Base-by-base conservation (phyloP, 129 eudicot genomes). In the Lonicera japonica region DNA sequence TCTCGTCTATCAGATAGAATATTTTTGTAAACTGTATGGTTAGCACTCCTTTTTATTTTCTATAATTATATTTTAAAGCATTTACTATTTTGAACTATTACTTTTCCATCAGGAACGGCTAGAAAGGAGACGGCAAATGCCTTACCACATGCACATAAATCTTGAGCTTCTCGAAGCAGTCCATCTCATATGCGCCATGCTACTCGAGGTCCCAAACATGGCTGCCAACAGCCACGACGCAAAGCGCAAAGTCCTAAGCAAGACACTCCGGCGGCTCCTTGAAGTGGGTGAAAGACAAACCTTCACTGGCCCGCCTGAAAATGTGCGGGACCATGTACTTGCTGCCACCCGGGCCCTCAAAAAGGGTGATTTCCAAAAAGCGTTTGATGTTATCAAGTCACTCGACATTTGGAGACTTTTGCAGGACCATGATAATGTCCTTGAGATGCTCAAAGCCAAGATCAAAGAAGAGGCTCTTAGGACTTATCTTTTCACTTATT, bases 71-170 rank as follows among this genome's bases (percentile, higher is more conserved):
- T n/a, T n/a, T n/a, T n/a, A n/a, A n/a, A n/a, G n/a, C n/a, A n/a
- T n/a, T n/a, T n/a, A n/a, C n/a, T n/a, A n/a, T 4, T 38, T 41
- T 21, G 5, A 18, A 21, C 54, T 20, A 61, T 66, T 36, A 19
- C 41, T n/a, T 66, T 47, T 66, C 12, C 2, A 45, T 57, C 76
- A 92, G 98, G 98, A 92, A 65, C 95, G 86, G 11, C 58, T 80
- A 69, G 98, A 87, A 68, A 92, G 89, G 64, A 87, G 95, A 54
- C 82, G 96, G 21, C 98, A 92, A 70, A 92, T 92, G 98, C 98
- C 98, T 22, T 92, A 92, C 77, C 98, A 92, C 75, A 92, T 92
- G 98, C 98, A 92, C 73, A 92, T 87, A 50, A 92, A 87, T 63
- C 96, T 87, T 0, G 96, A 92, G 64, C 96, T 92, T 63, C 80